Evolutionary conservation across 2,329 filamentous ascomycete genomes (phyloP).

Genomic region (Trichoderma aggressivum): DNA sequence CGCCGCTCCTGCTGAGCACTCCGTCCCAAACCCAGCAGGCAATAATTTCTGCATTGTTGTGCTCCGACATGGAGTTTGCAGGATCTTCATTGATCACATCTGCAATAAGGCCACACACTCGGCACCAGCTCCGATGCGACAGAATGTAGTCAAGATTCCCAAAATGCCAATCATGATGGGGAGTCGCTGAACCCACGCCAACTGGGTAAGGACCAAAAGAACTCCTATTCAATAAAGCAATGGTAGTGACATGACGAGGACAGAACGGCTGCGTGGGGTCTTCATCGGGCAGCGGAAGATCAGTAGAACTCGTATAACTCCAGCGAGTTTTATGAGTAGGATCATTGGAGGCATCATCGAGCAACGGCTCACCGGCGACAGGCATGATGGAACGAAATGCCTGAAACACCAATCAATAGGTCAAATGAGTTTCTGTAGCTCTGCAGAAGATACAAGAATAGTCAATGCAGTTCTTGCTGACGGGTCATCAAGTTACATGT

Average conservation of each 20-base stretch:
- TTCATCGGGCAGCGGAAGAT: neutral
- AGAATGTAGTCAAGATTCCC: slow-evolving; percentile 1
- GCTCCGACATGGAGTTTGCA: neutral
- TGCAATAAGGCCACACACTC: slow-evolving; percentile 6
- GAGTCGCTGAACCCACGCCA: neutral
- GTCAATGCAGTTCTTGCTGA: neutral
- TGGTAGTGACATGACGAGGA: neutral
- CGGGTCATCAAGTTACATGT: neutral
- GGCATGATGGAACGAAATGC: neutral
- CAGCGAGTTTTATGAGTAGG: neutral
- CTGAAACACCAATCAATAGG: neutral
- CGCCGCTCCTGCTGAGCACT: neutral
- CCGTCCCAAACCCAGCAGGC: slow-evolving; percentile 18
- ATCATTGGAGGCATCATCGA: neutral
- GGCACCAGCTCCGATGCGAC: neutral
- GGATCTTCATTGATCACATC: neutral
- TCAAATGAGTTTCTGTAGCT: neutral
- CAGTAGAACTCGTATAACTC: slow-evolving; percentile 1
- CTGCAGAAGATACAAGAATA: neutral
- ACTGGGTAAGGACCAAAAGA: neutral
- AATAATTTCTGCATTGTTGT: slow-evolving; percentile 3
- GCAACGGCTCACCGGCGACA: neutral
- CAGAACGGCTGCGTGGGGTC: slow-evolving; percentile 6
- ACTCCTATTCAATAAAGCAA: neutral
- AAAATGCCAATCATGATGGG: slow-evolving; percentile 15